A percentile compares a stretch with the other conserved stretches of the same genome.
Evolutionary conservation across 164 flowering plant species (phyloP).

Genomic region (Umbellularia californica): DNA sequence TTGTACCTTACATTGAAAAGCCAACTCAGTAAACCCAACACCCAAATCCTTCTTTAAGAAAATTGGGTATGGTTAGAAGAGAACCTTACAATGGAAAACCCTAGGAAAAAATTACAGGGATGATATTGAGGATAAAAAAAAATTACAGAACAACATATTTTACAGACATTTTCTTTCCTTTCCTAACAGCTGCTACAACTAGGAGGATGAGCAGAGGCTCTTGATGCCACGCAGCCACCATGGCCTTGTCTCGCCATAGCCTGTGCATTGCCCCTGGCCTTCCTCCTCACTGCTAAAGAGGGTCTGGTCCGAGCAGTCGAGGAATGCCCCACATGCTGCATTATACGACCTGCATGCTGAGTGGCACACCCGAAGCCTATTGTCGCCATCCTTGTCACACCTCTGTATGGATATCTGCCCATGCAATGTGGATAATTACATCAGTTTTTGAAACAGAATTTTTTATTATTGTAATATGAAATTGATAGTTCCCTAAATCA

Average conservation of each 20-base stretch:
- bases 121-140: neutral
- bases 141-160: constrained; percentile 32
- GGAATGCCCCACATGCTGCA: constrained; percentile 88
- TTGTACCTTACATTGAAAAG: constrained; percentile 46
- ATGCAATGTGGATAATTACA: neutral
- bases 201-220: constrained; percentile 24
- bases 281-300: constrained; percentile 82
- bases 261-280: constrained; percentile 83
- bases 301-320: constrained; percentile 95
- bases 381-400: constrained; percentile 89
- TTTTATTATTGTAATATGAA: too few species aligned
- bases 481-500: too few species aligned
- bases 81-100: constrained; percentile 22
- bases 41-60: constrained; percentile 29
- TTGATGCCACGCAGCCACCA: constrained; percentile 57
- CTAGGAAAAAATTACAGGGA: constrained; percentile 37
- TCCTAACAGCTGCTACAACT: constrained; percentile 11
- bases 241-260: constrained; percentile 52
- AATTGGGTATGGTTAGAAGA: constrained; percentile 26
- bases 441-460: too few species aligned
- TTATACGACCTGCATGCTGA: constrained; percentile 92
- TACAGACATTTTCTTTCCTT: constrained; percentile 35
- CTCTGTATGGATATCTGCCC: constrained; percentile 93
- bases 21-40: constrained; percentile 22
- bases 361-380: constrained; percentile 91